phyloP scores from a whole-genome alignment of 176 grass and related monocot species.

The Echinochloa phyllopogon region DNA sequence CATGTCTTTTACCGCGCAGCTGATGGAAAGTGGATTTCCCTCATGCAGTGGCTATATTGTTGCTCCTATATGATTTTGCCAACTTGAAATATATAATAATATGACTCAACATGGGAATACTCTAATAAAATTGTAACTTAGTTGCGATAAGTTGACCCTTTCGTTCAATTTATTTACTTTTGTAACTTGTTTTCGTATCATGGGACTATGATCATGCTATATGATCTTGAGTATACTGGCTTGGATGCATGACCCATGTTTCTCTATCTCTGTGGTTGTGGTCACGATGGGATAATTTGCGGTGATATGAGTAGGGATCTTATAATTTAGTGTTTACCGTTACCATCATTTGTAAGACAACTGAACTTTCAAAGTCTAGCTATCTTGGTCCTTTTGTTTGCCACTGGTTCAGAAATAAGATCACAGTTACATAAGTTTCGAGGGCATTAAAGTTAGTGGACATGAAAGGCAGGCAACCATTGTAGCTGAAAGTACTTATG shows the following conservation, averaged over 20 bases:
- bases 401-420: constrained; percentile 28
- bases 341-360: constrained; percentile 2
- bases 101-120: neutral
- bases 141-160: neutral
- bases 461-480: constrained; percentile 14
- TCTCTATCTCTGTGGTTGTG: neutral
- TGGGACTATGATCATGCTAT: neutral
- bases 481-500: neutral
- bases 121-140: neutral
- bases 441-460: constrained; percentile 26
- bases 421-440: constrained; percentile 22
- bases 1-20: neutral
- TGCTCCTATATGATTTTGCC: constrained; percentile 1
- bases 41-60: neutral
- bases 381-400: neutral
- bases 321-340: neutral
- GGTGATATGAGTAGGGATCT: neutral
- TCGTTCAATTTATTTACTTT: neutral
- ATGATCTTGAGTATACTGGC: neutral
- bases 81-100: neutral
- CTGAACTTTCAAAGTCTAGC: neutral
- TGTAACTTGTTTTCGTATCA: neutral
- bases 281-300: neutral
- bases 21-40: neutral
- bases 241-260: neutral